phyloP scores from a whole-genome alignment of 805 yeast genomes.

The Yamadazyma tumulicola region DNA sequence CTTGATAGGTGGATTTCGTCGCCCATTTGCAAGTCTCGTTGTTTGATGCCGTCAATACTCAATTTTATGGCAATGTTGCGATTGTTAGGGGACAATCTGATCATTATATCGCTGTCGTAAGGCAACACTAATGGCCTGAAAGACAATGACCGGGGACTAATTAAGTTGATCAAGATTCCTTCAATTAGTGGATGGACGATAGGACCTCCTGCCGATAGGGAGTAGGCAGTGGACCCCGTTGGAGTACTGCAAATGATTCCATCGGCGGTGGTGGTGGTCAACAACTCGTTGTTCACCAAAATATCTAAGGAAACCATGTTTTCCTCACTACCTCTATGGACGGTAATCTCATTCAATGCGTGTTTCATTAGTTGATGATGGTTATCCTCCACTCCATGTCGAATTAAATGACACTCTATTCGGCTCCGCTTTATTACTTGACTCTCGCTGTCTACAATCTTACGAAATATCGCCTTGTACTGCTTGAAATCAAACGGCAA shows the following conservation, averaged over 20 bases:
- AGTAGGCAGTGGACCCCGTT: conserved; percentile 93
- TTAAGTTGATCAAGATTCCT: conserved; percentile 79
- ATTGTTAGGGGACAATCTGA: conserved; percentile 49
- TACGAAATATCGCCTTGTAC: conserved; percentile 55
- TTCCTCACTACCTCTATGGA: conserved; percentile 87
- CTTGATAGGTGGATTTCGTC: conserved; percentile 68
- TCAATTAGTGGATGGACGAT: conserved; percentile 88
- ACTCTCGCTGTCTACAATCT: conserved; percentile 66
- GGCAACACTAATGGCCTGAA: conserved; percentile 87
- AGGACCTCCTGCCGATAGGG: conserved; percentile 86
- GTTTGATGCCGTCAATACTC: conserved; percentile 82
- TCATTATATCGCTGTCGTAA: conserved; percentile 65
- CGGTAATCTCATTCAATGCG: conserved; percentile 89
- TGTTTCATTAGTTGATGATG: conserved; percentile 45
- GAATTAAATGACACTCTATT: conserved; percentile 64
- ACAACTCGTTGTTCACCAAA: conserved; percentile 75
- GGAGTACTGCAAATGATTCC: conserved; percentile 86
- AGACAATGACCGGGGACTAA: conserved; percentile 88
- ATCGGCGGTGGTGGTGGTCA: conserved; percentile 90
- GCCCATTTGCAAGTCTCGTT: conserved; percentile 62
- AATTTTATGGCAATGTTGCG: conserved; percentile 46
- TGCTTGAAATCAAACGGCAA: conserved; percentile 79
- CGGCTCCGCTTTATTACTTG: conserved; percentile 74
- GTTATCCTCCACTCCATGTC: conserved; percentile 10
- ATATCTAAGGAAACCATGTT: conserved; percentile 81